These are phyloP conservation scores for Termitomyces sp. DNA, from an alignment of 768 basidiomycete species.

Conservation along the genomic window DNA sequence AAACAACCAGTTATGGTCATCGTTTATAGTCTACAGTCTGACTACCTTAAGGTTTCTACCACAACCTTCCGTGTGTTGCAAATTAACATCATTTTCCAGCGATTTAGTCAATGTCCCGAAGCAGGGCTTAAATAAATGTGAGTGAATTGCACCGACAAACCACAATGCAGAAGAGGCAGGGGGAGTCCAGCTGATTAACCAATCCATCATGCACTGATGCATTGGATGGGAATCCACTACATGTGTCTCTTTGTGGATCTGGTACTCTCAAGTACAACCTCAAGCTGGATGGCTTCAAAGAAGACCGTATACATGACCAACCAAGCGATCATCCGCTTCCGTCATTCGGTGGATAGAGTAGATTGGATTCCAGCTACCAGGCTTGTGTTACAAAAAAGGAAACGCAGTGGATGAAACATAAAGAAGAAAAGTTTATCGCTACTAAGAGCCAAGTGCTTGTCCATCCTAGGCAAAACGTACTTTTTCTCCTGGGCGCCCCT, in stretches of 20 bases:
- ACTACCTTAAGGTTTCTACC: background rate
- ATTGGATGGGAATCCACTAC: too few relatives aligned
- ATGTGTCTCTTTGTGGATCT: too few relatives aligned
- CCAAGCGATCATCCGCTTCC: too few relatives aligned
- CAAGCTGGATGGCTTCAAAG: too few relatives aligned
- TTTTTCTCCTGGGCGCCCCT: slow-evolving; percentile 85
- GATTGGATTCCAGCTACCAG: background rate
- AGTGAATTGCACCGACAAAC: too few relatives aligned
- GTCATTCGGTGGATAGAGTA: too few relatives aligned
- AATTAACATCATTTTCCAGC: background rate
- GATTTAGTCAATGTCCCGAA: background rate
- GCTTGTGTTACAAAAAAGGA: background rate
- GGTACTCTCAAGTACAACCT: background rate
- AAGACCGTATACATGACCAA: too few relatives aligned
- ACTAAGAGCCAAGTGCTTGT: background rate
- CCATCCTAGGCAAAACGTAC: slow-evolving; percentile 61
- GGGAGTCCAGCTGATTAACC: background rate
- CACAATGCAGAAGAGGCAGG: background rate
- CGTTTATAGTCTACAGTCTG: background rate
- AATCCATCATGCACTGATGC: background rate
- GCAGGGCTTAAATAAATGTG: background rate
- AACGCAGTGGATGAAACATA: background rate
- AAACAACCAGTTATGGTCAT: background rate
- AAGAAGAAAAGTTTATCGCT: background rate
- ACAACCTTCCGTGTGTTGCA: background rate